These are phyloP conservation scores for Xerocomellus intermedius DNA, from an alignment of 768 basidiomycete genomes.

Conservation along the genomic window DNA sequence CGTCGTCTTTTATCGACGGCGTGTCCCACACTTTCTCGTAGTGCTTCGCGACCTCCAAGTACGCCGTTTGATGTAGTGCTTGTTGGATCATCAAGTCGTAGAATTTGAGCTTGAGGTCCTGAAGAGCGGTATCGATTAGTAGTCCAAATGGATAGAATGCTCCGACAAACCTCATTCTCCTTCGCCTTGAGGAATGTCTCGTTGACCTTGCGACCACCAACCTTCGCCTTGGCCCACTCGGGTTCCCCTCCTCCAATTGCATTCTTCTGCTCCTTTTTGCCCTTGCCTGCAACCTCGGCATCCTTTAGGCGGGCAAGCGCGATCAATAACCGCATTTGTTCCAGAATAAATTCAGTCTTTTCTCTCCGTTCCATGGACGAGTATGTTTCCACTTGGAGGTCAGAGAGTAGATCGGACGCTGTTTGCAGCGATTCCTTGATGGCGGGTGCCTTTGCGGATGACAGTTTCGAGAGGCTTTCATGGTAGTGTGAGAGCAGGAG, in stretches of 20 bases:
- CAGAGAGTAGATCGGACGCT: constrained; percentile 89
- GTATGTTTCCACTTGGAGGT: constrained; percentile 98
- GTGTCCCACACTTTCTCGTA: constrained; percentile 98
- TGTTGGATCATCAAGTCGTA: constrained; percentile 97
- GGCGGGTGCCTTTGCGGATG: constrained; percentile 38
- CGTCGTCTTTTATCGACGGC: constrained; percentile 87
- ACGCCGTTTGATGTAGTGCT: constrained; percentile 78
- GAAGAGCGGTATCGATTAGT: constrained; percentile 3
- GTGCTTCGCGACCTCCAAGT: constrained; percentile 92
- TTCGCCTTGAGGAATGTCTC: constrained; percentile 87
- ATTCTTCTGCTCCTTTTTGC: constrained; percentile 51
- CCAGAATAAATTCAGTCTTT: constrained; percentile 97
- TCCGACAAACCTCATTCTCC: constrained; percentile 72
- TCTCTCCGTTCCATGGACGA: constrained; percentile 97
- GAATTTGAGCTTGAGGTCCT: constrained; percentile 96
- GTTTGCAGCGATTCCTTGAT: constrained; percentile 72
- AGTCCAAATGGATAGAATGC: not conserved
- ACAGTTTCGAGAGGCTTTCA: constrained; percentile 58
- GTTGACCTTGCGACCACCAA: constrained; percentile 92
- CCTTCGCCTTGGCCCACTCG: constrained; percentile 91
- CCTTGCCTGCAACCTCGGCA: constrained; percentile 54
- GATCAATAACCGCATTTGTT: constrained; percentile 92
- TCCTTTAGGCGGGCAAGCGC: constrained; percentile 77
- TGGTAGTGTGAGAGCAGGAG: constrained; percentile 82
- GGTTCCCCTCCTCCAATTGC: constrained; percentile 69